Evolutionary conservation across 179 eudicot species (phyloP), one percentile per base, ranked within the genome.

Genomic region (Nepenthes alata): DNA sequence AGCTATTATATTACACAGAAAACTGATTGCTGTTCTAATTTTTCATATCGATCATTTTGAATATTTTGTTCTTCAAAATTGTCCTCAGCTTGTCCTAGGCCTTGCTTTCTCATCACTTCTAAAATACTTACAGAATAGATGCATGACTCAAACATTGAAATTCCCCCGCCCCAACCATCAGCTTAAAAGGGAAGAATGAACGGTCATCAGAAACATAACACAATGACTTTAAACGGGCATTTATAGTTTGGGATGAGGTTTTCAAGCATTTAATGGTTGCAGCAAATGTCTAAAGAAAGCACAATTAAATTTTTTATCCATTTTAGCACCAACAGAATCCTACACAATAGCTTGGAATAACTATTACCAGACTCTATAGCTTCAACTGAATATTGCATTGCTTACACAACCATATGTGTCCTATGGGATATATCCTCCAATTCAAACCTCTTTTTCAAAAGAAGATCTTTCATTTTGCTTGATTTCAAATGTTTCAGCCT

Each of bases 381-480:
- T 72, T 85, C 93, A 63, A 75, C 73, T 51, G 82, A 71, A 70
- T 62, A 76, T 59, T 75, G 78, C 36, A 58, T 63, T 53, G 75
- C 68, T 59, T 79, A 82, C 56, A 71, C 53, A 65, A 72, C 72
- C 77, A 89, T 70, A 67, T 84, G 96, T 45, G 90, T 66, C 60
- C 75, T 76, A 67, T 83, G 72, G 67, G 86, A 82, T 57, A 82
- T 77, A 64, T 83, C 88, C 74, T 89, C 90, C 51, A 89, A 62
- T 53, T 78, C 75, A 8, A 74, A 72, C 72, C 74, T 77, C 81
- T 84, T 88, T 68, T 78, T 89, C 67, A 82, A 35, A 16, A 89
- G 65, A 49, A 88, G 85, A 15, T 86, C 90, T 71, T 86, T 89
- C 68, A 86, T 80, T 79, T 82, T 89, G 74, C 78, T 84, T 5